Percentiles rank a stretch among this genome's conserved stretches.
Evolutionary conservation across 345 rosid genomes (phyloP).

Genomic region (Eucalyptus globulus): DNA sequence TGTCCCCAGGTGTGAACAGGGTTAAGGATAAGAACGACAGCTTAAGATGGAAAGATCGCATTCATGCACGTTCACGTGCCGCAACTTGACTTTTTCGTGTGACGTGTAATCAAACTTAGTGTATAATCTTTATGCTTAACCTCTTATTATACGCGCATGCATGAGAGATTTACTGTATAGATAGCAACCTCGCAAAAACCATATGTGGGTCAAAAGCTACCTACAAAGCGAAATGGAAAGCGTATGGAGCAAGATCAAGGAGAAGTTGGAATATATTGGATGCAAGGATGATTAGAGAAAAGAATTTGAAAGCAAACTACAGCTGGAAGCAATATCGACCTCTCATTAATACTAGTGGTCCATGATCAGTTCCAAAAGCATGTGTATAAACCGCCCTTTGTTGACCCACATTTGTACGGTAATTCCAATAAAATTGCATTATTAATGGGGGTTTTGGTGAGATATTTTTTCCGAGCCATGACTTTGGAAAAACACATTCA

Average conservation of each 20-base stretch:
- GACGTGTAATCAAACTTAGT: neutral
- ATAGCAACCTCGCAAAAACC: neutral
- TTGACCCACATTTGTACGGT: too few species aligned
- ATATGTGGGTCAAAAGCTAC: neutral
- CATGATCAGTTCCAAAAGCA: neutral
- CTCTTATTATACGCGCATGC: neutral
- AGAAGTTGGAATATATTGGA: neutral
- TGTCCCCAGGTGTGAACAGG: neutral
- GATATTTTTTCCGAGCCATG: neutral
- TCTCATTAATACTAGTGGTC: neutral
- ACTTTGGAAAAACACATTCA: neutral
- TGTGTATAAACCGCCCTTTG: too few species aligned
- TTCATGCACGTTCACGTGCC: neutral
- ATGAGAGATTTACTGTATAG: neutral
- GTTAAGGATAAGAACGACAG: neutral
- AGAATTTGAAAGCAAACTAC: neutral
- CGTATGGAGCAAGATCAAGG: neutral
- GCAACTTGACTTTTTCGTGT: neutral
- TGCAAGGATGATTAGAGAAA: neutral
- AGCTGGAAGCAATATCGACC: neutral
- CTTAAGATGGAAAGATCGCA: neutral
- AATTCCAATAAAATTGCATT: neutral
- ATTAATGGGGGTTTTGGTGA: neutral
- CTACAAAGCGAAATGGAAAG: neutral
- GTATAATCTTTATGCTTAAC: too few species aligned